Evolutionary conservation across 2,329 filamentous ascomycete species (phyloP).

Genomic region (Aureobasidium namibiae): DNA sequence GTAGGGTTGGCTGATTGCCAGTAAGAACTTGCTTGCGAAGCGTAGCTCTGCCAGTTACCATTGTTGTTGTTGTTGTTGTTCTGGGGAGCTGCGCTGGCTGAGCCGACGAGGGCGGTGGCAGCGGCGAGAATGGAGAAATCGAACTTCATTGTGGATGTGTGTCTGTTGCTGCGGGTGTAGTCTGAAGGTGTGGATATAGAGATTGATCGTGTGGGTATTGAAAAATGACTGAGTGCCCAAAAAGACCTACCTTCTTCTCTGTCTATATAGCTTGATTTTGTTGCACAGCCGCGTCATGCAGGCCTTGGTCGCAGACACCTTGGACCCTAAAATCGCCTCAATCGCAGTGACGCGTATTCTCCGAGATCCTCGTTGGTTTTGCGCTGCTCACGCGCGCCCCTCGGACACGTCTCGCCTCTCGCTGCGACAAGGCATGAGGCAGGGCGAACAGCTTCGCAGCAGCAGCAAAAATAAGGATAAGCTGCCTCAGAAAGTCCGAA

Average conservation of each 20-base stretch:
- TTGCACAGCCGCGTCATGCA: slow-evolving; percentile 12
- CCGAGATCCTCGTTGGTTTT: background rate
- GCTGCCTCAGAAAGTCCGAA: slow-evolving; percentile 12
- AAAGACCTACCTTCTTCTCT: background rate
- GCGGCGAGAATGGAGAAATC: slow-evolving; percentile 5
- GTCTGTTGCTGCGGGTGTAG: background rate
- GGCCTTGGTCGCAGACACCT: background rate
- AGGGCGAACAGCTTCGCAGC: background rate
- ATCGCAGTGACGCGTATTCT: slow-evolving; percentile 9
- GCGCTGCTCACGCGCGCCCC: background rate
- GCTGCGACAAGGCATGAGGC: background rate
- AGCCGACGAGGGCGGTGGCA: slow-evolving; percentile 4
- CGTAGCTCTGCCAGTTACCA: slow-evolving; percentile 11
- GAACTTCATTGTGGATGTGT: slow-evolving; percentile 8
- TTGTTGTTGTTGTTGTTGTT: slow-evolving; percentile 3
- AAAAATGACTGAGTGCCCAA: background rate
- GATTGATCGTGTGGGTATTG: background rate
- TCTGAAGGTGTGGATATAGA: no score
- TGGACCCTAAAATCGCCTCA: background rate
- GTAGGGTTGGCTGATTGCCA: slow-evolving; percentile 14
- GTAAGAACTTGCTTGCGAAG: slow-evolving; percentile 12
- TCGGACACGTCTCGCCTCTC: background rate
- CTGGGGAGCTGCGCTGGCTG: slow-evolving; percentile 4
- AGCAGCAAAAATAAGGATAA: slow-evolving; percentile 5
- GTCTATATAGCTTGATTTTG: slow-evolving; percentile 10